These are phyloP conservation scores for Theileria annulata DNA, from an alignment of 169 alveolate species.

Conservation along the genomic window DNA sequence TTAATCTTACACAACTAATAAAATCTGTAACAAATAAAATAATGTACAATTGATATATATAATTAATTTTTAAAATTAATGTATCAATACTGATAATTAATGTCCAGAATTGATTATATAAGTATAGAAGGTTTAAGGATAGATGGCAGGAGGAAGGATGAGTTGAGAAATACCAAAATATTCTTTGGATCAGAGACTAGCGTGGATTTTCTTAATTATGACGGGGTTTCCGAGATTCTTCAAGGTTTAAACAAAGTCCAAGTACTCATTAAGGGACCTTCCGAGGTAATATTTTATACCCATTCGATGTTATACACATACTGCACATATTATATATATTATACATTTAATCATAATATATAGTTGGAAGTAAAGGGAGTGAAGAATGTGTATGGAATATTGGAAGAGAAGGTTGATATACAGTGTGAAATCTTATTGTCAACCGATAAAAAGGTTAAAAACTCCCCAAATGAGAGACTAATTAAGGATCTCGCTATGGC, in stretches of 20 bases:
- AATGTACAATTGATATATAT: too few relatives aligned
- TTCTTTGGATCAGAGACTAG: slow-evolving; percentile 67
- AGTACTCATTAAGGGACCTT: slow-evolving; percentile 61
- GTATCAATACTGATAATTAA: neutral
- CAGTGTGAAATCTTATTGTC: slow-evolving; percentile 52
- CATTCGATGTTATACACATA: neutral
- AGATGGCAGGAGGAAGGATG: slow-evolving; percentile 74
- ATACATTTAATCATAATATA: neutral
- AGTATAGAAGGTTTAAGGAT: slow-evolving; percentile 76
- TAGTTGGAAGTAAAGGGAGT: neutral
- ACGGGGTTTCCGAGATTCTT: slow-evolving; percentile 55
- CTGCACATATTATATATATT: neutral
- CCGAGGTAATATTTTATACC: slow-evolving; percentile 31
- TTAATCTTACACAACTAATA: neutral
- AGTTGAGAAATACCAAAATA: slow-evolving; percentile 68
- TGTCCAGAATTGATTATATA: slow-evolving; percentile 69
- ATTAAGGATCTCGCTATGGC: slow-evolving; percentile 36
- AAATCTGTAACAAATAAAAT: too few relatives aligned
- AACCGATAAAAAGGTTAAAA: slow-evolving; percentile 28
- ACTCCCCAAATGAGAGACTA: slow-evolving; percentile 22
- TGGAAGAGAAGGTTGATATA: slow-evolving; percentile 49
- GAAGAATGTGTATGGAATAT: slow-evolving; percentile 2
- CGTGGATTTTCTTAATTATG: slow-evolving; percentile 41
- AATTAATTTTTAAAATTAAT: neutral
- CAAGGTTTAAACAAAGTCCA: slow-evolving; percentile 61